Base-by-base conservation (phyloP, 2,329 filamentous ascomycete genomes). In the Cytospora chrysosperma region DNA sequence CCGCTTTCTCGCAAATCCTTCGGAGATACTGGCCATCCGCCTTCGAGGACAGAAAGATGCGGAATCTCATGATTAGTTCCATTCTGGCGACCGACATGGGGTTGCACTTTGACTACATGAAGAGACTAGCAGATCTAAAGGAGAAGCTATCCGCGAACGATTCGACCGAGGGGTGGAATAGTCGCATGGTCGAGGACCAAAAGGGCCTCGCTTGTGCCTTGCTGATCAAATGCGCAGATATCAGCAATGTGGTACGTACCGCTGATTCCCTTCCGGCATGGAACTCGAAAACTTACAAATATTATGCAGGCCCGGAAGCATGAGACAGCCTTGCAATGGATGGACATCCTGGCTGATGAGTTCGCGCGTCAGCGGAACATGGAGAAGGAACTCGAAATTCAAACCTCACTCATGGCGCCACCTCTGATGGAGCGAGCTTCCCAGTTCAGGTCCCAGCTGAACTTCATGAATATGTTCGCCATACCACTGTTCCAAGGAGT, bases 31-130 rank as follows among this genome's bases (percentile, higher is more conserved):
- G 95, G 95, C 92, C 93, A 0, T 81, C 85, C 4, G 90, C 89
- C 2, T 96, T 96, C 69, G 83, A 89, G 67, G 89, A 95, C 70
- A 82, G 83, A 54, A 88, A 88, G 63, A 91, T 98, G 84, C 88
- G 94, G 61, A 90, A 89, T 69, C 80, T 97, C 8, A 95, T 98
- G 89, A 98, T 97, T 70, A 97, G 92, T 74, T 95, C 92, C n/a
- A 98, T 99, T 65, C 80, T 99, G 27, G 92, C 95, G 3, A 99
- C 95, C 0, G 95, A 99, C 72, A 99, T 99, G 95, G 93, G 93
- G 9, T 78, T 97, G 8, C 95, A 99, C 76, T 96, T 96, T 70
- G 93, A 96, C 71, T 99, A 97, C 75, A 98, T 98, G 93, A 88
- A 89, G 72, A 91, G 90, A 73, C 81, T 98, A 49, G 87, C 85